A percentile compares a stretch with the other conserved stretches of the same genome.
phyloP scores from a whole-genome alignment of 345 rosid species.

The Passiflora organensis region DNA sequence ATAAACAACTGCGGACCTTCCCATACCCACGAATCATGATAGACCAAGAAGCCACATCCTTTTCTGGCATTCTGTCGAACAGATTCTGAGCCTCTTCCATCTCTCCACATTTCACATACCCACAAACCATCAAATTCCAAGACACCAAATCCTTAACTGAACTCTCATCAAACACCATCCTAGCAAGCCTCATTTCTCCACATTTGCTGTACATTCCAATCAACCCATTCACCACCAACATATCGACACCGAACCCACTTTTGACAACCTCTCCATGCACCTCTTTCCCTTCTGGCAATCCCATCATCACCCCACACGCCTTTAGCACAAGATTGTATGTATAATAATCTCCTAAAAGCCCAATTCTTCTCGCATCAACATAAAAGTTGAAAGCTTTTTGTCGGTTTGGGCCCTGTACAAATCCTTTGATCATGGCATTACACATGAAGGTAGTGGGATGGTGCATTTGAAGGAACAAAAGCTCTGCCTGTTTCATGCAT shows the following conservation, averaged over 20 bases:
- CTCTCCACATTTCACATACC: neutral
- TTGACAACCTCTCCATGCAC: neutral
- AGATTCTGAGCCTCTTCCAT: neutral
- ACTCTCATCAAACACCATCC: neutral
- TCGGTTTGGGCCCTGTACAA: neutral
- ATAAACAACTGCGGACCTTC: no score
- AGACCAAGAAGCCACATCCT: neutral
- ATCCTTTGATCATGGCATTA: neutral
- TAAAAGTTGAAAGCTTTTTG: neutral
- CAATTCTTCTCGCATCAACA: neutral
- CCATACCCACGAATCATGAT: no score
- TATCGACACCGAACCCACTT: neutral
- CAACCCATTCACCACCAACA: neutral
- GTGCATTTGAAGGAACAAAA: no score
- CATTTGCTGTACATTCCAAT: neutral
- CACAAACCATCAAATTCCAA: neutral
- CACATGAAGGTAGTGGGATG: neutral
- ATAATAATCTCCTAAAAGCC: neutral
- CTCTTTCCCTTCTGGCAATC: neutral
- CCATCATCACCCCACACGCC: neutral
- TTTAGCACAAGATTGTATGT: neutral
- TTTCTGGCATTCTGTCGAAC: neutral
- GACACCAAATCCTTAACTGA: neutral
- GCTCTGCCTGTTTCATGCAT: no score
- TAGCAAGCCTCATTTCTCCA: neutral